These are phyloP conservation scores for Globisporangium nunn DNA, from an alignment of 352 stramenopile species.

Conservation along the genomic window DNA sequence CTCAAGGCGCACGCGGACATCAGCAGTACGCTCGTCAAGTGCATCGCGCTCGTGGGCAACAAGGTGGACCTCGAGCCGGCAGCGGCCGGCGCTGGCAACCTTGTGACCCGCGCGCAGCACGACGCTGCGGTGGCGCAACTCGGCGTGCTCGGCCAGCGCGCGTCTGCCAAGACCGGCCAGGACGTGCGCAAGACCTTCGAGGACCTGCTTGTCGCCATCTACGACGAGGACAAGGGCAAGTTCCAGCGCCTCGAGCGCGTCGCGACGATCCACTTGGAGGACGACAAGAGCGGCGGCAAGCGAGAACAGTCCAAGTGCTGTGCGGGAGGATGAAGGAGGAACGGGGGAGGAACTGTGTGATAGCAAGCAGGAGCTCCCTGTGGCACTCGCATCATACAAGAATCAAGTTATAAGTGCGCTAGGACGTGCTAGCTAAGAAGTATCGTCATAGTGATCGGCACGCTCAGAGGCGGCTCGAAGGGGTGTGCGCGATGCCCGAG, in stretches of 20 bases:
- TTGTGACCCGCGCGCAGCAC: conserved; percentile 34
- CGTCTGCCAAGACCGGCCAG: conserved; percentile 59
- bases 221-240: conserved; percentile 52
- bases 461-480: conserved; percentile 7
- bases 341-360: not conserved
- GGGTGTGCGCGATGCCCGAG: conserved; percentile 38
- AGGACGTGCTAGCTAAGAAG: not conserved
- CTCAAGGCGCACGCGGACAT: conserved; percentile 54
- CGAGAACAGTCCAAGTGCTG: conserved; percentile 13
- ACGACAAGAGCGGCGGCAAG: conserved; percentile 5
- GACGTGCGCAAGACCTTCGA: conserved; percentile 70
- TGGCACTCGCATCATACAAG: not conserved
- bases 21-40: conserved; percentile 54
- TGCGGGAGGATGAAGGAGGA: not conserved
- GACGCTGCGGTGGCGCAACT: conserved; percentile 30
- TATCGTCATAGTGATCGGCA: not conserved
- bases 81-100: conserved; percentile 2
- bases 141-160: conserved; percentile 40
- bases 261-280: conserved; percentile 31
- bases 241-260: conserved; percentile 28
- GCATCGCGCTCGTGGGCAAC: conserved; percentile 76
- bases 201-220: conserved; percentile 63
- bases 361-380: not conserved
- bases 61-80: conserved; percentile 57
- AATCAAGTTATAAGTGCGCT: not conserved